phyloP scores from a whole-genome alignment of 1,139 yeast genomes.

The Taiozyma onychis region DNA sequence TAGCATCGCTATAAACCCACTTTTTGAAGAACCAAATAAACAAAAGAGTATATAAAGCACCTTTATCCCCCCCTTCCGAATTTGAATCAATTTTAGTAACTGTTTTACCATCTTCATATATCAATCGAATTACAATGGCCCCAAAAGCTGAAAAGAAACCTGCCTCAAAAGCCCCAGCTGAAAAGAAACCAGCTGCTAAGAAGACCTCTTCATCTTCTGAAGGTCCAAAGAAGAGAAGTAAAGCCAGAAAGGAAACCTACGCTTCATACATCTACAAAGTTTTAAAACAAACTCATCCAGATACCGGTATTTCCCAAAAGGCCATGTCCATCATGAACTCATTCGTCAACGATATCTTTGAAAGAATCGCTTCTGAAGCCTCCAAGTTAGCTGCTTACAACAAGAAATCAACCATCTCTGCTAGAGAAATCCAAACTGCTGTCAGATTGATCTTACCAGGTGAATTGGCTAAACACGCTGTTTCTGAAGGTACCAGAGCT shows the following conservation, averaged over 20 bases:
- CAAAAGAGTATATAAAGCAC: constrained; percentile 4
- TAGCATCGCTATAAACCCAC: background rate
- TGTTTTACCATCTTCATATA: background rate
- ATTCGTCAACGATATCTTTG: constrained; percentile 93
- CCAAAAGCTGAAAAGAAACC: constrained; percentile 99
- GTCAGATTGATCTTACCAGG: constrained; percentile 99
- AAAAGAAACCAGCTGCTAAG: constrained; percentile 95
- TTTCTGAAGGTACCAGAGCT: constrained; percentile 99
- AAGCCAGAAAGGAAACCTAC: constrained; percentile 98
- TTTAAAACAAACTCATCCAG: constrained; percentile 98
- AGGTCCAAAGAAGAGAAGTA: constrained; percentile 89
- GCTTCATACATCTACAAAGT: constrained; percentile 98
- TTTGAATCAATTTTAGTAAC: background rate
- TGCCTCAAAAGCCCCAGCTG: constrained; percentile 98
- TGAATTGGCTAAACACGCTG: constrained; percentile 99
- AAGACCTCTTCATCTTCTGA: constrained; percentile 74
- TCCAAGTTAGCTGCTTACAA: constrained; percentile 99
- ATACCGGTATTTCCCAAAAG: constrained; percentile 98
- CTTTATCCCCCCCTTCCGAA: background rate
- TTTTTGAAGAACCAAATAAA: background rate
- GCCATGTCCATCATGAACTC: constrained; percentile 99
- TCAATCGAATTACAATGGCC: constrained; percentile 57
- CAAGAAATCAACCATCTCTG: constrained; percentile 98
- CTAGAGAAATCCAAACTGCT: constrained; percentile 99
- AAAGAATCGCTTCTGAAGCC: constrained; percentile 96